phyloP scores from a whole-genome alignment of 1,284 basidiomycete genomes.

The Salmacisia buchloeana region DNA sequence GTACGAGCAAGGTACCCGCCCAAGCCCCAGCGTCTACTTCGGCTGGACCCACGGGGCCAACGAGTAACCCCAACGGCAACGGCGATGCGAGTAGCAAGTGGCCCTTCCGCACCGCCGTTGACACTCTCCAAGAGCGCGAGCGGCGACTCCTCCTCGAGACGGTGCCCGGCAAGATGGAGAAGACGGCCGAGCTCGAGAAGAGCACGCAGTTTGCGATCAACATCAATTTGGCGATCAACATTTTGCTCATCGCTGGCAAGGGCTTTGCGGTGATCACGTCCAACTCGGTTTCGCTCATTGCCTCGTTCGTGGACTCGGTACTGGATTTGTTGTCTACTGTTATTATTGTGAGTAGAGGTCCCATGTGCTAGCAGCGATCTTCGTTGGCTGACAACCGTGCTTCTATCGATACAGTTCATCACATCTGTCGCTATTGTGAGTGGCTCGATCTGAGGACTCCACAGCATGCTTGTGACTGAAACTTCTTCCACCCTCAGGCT shows the following conservation, averaged over 20 bases:
- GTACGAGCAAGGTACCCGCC: not conserved
- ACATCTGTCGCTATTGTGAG: slow-evolving; percentile 35
- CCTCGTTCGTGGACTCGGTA: slow-evolving; percentile 57
- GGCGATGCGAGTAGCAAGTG: slow-evolving; percentile 1
- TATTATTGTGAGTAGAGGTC: slow-evolving; percentile 30
- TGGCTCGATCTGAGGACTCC: not conserved
- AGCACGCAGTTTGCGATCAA: slow-evolving; percentile 45
- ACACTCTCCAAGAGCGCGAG: slow-evolving; percentile 29
- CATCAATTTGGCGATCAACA: slow-evolving; percentile 50
- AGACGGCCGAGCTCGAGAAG: slow-evolving; percentile 34
- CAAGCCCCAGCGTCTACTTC: not conserved
- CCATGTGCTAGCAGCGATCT: not conserved
- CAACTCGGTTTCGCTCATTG: slow-evolving; percentile 58
- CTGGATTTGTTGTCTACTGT: slow-evolving; percentile 58
- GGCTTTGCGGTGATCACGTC: slow-evolving; percentile 56
- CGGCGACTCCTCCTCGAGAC: slow-evolving; percentile 36
- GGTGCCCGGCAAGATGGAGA: slow-evolving; percentile 40
- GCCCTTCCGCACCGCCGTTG: not conserved
- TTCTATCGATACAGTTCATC: slow-evolving; percentile 19
- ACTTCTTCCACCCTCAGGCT: not conserved
- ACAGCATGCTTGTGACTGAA: not conserved
- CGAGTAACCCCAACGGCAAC: not conserved
- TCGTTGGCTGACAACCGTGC: not conserved
- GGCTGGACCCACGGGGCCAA: not conserved
- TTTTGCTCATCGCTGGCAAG: slow-evolving; percentile 56